A percentile compares a stretch with the other conserved stretches of the same genome.
Evolutionary conservation across 345 rosid species (phyloP).

Genomic region (Eucalyptus globulus): DNA sequence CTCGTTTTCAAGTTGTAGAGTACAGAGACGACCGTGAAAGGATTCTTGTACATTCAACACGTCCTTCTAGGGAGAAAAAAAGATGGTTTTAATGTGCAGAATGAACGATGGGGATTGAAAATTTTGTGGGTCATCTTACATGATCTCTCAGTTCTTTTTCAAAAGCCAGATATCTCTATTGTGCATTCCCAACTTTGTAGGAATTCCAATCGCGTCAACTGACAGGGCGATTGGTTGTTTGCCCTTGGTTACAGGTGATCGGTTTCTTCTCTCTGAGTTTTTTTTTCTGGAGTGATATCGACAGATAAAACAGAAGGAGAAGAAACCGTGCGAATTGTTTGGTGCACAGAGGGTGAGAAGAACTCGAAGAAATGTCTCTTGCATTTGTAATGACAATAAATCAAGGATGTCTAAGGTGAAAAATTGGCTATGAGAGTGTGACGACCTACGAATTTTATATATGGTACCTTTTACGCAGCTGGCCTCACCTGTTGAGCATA

Average conservation of each 20-base stretch:
- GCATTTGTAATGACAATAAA: neutral
- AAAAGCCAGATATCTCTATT: neutral
- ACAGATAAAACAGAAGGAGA: neutral
- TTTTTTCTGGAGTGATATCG: neutral
- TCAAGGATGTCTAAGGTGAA: neutral
- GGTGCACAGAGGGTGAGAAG: neutral
- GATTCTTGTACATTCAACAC: neutral
- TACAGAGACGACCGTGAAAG: neutral
- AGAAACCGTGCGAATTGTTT: neutral
- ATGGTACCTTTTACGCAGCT: neutral
- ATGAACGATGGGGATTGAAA: neutral
- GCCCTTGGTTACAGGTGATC: neutral
- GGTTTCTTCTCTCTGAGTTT: neutral
- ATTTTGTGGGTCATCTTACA: neutral
- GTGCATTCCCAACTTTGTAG: neutral
- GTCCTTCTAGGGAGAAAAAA: neutral
- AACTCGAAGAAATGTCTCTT: neutral
- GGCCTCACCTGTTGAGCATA: neutral
- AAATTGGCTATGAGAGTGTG: neutral
- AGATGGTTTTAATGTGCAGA: neutral
- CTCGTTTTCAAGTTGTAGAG: constrained; percentile 38
- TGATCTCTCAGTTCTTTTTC: neutral
- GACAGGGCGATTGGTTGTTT: neutral
- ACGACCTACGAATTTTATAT: neutral
- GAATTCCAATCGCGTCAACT: neutral